These are phyloP conservation scores for Hypoxylon crocopeplum DNA, from an alignment of 495 filamentous ascomycete genomes.

Conservation along the genomic window DNA sequence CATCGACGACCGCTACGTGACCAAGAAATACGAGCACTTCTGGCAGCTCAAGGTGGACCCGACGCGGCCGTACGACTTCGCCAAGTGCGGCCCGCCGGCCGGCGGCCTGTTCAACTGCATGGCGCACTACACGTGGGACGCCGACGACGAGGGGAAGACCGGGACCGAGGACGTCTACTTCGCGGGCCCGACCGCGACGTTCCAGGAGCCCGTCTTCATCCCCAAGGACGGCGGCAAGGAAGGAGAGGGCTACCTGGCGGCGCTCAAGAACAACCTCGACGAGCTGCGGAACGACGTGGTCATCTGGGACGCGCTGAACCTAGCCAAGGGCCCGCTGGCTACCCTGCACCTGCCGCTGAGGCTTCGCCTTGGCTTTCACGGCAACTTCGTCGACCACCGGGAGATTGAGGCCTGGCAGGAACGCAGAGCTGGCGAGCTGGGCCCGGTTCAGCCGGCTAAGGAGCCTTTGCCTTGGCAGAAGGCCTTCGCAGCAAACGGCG, in stretches of 20 bases:
- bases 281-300: constrained; percentile 57
- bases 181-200: constrained; percentile 56
- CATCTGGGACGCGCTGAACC: constrained; percentile 55
- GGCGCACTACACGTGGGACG: constrained; percentile 51
- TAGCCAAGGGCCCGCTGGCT: constrained; percentile 53
- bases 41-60: constrained; percentile 60
- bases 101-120: constrained; percentile 58
- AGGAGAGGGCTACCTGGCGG: constrained; percentile 63
- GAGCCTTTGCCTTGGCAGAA: constrained; percentile 54
- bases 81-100: constrained; percentile 53
- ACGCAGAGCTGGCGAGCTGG: constrained; percentile 48
- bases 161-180: constrained; percentile 52
- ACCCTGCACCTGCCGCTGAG: constrained; percentile 54
- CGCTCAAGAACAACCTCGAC: constrained; percentile 61
- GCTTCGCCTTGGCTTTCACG: constrained; percentile 53
- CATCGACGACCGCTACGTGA: constrained; percentile 63
- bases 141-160: constrained; percentile 33
- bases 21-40: constrained; percentile 60
- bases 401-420: constrained; percentile 54
- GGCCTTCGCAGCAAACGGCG: constrained; percentile 16
- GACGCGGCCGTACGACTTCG: constrained; percentile 54
- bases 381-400: constrained; percentile 55
- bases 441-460: constrained; percentile 47
- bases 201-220: constrained; percentile 67
- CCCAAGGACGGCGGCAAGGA: constrained; percentile 53